Conservation (phyloP, 108 stramenopile genomes). For the Nitzschia inconspicua region DNA sequence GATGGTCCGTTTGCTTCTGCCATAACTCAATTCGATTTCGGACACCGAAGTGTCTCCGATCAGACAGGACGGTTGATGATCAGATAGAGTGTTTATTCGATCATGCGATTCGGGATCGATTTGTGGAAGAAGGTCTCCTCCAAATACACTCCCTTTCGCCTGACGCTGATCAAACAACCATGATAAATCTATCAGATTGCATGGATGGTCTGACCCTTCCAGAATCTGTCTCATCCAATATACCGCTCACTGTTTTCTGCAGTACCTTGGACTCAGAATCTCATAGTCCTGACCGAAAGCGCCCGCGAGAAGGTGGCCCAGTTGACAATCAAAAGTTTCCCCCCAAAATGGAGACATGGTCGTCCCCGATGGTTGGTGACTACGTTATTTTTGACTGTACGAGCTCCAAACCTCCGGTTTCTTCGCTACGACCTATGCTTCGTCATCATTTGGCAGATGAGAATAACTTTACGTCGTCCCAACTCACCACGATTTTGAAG, state of each 20-base stretch:
- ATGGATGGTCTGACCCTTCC: no score
- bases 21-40: conserved; percentile 2
- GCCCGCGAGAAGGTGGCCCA: not conserved
- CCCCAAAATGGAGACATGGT: not conserved
- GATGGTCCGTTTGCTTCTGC: not conserved
- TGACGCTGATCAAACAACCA: not conserved
- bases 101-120: not conserved
- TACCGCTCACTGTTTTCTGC: no score
- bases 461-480: not conserved
- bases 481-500: not conserved
- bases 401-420: no score
- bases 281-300: not conserved
- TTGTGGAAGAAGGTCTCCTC: not conserved
- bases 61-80: not conserved
- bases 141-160: not conserved
- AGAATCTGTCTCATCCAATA: no score
- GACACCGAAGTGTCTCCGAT: not conserved
- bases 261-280: not conserved
- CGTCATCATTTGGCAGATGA: not conserved
- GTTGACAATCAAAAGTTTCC: not conserved
- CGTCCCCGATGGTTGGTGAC: no score
- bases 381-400: no score
- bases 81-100: not conserved
- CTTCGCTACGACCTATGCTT: no score
- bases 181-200: not conserved